Evolutionary conservation across 2,329 filamentous ascomycete genomes (phyloP), one percentile per base, ranked within the genome.

Genomic region (Colletotrichum lini): DNA sequence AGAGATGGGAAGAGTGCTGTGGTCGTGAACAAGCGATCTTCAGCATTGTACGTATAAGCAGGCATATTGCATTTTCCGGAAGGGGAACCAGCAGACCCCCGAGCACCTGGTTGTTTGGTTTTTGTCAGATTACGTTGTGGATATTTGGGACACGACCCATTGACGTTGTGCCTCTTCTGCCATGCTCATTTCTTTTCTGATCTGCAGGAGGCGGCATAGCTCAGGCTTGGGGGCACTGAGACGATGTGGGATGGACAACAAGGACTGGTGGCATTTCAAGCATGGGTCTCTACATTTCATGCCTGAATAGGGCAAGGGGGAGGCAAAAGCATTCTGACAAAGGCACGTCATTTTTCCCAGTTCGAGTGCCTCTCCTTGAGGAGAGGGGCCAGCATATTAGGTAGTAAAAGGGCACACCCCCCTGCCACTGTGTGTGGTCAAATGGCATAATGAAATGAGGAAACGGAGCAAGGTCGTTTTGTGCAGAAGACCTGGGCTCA

Each of bases 1-100:
- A 45, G 53, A 15, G 42, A n/a, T 15, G 16, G 56, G 42, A 45
- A 52, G 61, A 15, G 13, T 13, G 45, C n/a, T 38, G 21, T 9
- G 38, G 60, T 38, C 40, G 49, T 44, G 47, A 54, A 54, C 49
- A 44, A 54, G 23, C 13, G 65, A 44, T 30, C 62, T 65, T 68
- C 58, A 47, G 47, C 53, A 21, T 68, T 69, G 65, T 72, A 72
- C 54, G 65, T 72, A 72, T 63, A 64, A 72, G 65, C 69, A 69
- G 30, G 69, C 69, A 69, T 47, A 64, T 60, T 59, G 69, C 69
- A 69, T 72, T 69, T 68, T 63, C 23, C 23, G 59, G 54, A 49
- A 64, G 69, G 35, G 69, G 69, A 68, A 53, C 57, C 65, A 72
- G 65, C 68, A 71, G 68, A 53, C 58, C 59, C 65, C 52, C 58